These are phyloP conservation scores for Mortierella sp. DNA, from an alignment of 371 early-diverging fungal genomes.

Conservation along the genomic window DNA sequence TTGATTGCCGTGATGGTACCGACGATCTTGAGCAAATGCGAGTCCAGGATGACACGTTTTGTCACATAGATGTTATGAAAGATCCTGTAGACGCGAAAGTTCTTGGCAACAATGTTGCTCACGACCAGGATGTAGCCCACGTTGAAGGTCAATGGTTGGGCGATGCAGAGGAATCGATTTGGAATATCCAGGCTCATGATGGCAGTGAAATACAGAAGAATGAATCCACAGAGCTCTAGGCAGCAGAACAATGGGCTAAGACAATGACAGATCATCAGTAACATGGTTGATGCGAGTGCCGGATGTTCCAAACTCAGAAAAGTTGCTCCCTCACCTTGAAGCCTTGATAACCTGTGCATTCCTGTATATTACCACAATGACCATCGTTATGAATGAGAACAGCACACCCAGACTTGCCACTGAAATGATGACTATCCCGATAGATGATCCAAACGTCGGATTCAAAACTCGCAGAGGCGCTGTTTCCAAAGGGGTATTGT, in stretches of 20 bases:
- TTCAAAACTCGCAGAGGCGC: slow-evolving; percentile 63
- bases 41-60: slow-evolving; percentile 66
- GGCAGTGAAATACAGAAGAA: slow-evolving; percentile 61
- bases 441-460: slow-evolving; percentile 57
- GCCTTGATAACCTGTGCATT: slow-evolving; percentile 67
- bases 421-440: slow-evolving; percentile 54
- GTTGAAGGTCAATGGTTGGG: slow-evolving; percentile 61
- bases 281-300: neutral
- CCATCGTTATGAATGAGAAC: slow-evolving; percentile 57
- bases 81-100: slow-evolving; percentile 70
- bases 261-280: neutral
- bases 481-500: slow-evolving; percentile 61
- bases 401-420: slow-evolving; percentile 58
- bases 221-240: slow-evolving; percentile 65
- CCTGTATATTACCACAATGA: slow-evolving; percentile 57
- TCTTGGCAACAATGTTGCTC: slow-evolving; percentile 72
- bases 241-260: slow-evolving; percentile 65
- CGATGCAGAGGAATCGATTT: slow-evolving; percentile 53
- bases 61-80: slow-evolving; percentile 72
- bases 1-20: slow-evolving; percentile 57
- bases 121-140: slow-evolving; percentile 66
- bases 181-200: slow-evolving; percentile 65
- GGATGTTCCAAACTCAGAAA: neutral
- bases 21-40: slow-evolving; percentile 62
- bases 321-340: slow-evolving; percentile 36